Evolutionary conservation across 208 protist species (phyloP), one percentile per base, ranked within the genome.

Genomic region (Trypanosoma conorhini): DNA sequence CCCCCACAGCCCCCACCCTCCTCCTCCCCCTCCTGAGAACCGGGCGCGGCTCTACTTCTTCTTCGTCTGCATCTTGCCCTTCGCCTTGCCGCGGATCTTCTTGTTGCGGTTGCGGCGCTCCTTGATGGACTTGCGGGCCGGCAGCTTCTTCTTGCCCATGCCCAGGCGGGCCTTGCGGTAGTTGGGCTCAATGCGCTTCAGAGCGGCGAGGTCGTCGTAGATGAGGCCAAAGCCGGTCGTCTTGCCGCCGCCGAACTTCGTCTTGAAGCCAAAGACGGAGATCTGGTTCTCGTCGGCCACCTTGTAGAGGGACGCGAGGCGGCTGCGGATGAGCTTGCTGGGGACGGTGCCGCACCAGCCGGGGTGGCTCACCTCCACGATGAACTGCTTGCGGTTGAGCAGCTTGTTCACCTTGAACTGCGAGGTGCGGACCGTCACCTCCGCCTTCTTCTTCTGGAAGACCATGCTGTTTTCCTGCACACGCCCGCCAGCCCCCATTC

Each of bases 401-500:
- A 99, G 96, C 74, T 98, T 98, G 98, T 99, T 99, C 80, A 97
- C 98, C 87, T 99, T 97, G 91, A 99, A 99, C 87, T 99, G 99
- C 70, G 98, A 92, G 67, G 98, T 99, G 70, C 91, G 88, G 76
- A 98, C 80, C 31, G 86, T 87, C 74, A 96, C 81, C 80, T 96
- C 89, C 48, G 92, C 87, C 84, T 94, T 96, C 85, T 93, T 94
- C 91, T 96, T 96, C 85, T 96, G 91, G 74, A 87, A 94, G 74
- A 89, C 88, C 91, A 96, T 96, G 63, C 40, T 55, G 71, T 76
- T 82, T 81, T 67, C 59, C 79, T 30, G n/a, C n/a, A n/a, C n/a
- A n/a, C n/a, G n/a, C n/a, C n/a, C n/a, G n/a, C n/a, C n/a, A n/a
- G n/a, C n/a, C n/a, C n/a, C n/a, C n/a, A n/a, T n/a, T n/a, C n/a